Conservation (phyloP, 2,329 filamentous ascomycete genomes). For the Pestalotiopsis sp. region DNA sequence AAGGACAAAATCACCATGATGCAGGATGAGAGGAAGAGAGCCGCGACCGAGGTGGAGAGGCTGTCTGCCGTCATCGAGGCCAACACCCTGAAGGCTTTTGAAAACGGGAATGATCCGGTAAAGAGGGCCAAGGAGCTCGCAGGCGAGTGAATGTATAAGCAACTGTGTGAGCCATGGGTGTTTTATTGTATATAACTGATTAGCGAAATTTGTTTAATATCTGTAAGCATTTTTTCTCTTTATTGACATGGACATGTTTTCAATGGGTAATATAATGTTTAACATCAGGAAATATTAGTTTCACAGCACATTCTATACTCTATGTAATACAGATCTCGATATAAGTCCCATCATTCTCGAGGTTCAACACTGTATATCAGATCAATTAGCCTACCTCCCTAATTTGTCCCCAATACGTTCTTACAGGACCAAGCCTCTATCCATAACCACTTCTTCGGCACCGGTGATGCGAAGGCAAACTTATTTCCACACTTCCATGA, state of each 20-base stretch:
- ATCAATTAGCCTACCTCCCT: background rate
- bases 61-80: background rate
- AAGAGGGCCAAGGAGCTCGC: background rate
- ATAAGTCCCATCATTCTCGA: background rate
- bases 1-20: background rate
- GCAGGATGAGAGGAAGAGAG: background rate
- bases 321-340: no score
- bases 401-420: background rate
- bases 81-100: background rate
- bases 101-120: background rate
- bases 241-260: no score
- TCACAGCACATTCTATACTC: no score
- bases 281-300: no score
- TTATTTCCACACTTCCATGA: no score
- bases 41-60: background rate
- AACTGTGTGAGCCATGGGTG: no score
- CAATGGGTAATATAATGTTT: no score
- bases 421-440: no score
- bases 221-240: no score
- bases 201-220: no score
- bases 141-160: background rate
- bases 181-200: no score
- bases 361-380: background rate
- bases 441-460: no score
- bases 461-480: background rate